Conservation (phyloP, 768 basidiomycete species). For the Boletus rubescentipes region DNA sequence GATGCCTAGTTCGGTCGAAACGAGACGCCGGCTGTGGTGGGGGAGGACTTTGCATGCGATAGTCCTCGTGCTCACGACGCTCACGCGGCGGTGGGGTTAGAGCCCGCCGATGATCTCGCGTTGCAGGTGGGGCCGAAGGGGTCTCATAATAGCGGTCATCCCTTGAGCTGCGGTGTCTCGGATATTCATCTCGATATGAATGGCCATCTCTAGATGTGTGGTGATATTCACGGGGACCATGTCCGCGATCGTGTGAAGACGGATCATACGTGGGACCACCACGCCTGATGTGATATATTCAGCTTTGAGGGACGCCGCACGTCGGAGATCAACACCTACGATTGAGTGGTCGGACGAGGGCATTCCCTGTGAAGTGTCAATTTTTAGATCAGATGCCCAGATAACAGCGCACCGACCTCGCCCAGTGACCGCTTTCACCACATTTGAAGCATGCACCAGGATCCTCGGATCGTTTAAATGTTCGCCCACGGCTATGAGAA, state of each 20-base stretch:
- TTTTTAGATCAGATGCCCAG: background rate
- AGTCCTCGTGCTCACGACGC: slow-evolving; percentile 72
- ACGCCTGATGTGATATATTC: slow-evolving; percentile 29
- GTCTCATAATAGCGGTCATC: slow-evolving; percentile 62
- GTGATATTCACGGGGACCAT: slow-evolving; percentile 51
- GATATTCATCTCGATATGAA: slow-evolving; percentile 57
- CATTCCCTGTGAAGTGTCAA: slow-evolving; percentile 59
- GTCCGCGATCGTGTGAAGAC: slow-evolving; percentile 57
- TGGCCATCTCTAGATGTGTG: slow-evolving; percentile 38
- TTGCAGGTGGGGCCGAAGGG: slow-evolving; percentile 36
- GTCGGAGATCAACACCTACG: slow-evolving; percentile 42
- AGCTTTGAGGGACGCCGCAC: background rate
- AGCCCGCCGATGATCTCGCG: slow-evolving; percentile 61
- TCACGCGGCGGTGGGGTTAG: slow-evolving; percentile 64
- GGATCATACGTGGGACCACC: slow-evolving; percentile 47
- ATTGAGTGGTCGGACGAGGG: slow-evolving; percentile 47
- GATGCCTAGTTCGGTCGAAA: slow-evolving; percentile 45
- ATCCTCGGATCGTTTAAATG: slow-evolving; percentile 79
- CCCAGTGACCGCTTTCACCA: slow-evolving; percentile 86
- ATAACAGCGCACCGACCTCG: slow-evolving; percentile 52
- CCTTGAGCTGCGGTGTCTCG: slow-evolving; percentile 40
- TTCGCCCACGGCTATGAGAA: slow-evolving; percentile 80
- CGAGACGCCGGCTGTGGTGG: slow-evolving; percentile 47
- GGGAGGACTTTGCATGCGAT: slow-evolving; percentile 54
- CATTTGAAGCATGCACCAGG: slow-evolving; percentile 89